Base-by-base conservation (phyloP, 371 early-diverging fungal genomes). In the Dinochytrium kinnereticum region DNA sequence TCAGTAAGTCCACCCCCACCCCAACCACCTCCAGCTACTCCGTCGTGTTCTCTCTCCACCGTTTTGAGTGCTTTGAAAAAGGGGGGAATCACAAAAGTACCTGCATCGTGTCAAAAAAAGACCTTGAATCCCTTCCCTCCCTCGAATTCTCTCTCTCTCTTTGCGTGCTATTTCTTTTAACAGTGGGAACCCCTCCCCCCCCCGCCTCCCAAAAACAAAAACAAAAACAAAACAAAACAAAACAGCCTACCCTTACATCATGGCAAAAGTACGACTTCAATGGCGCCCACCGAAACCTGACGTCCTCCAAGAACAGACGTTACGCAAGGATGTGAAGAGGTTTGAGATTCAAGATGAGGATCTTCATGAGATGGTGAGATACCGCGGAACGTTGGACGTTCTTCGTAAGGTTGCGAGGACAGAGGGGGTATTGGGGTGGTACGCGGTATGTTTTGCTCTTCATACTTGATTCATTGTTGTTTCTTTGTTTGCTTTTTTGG, bases 231-330 rank as follows among this genome's bases (percentile, higher is more conserved):
- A 44, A 44, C 44, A 19, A 44, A 53, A 5, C 17, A 5, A 15
- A n/a, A 5, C 10, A 61, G 61, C 81, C 15, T 84, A 96, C 73
- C 96, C 97, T 33, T 95, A 95, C 77, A 97, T 97, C 78, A 94
- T 95, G 95, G 96, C 96, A 68, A 97, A 97, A 76, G 94, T 95
- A 1, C 87, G 95, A 61, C 83, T 97, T 68, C 96, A 96, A 78
- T 95, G 94, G 93, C 91, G 90, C 77, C 59, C 75, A 7, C 67
- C 67, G 2, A 91, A 93, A 19, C 5, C 71, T 34, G 84, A 82
- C 72, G 85, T 85, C 68, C 34, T 61, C 7, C 3, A 3, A 2
- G 13, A 34, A 28, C 3, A 30, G 30, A 31, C 28, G 2, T 2
- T 7, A 61, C 5, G 5, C 3, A 3, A 31, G 34, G 73, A 77